Evolutionary conservation across 805 yeast species (phyloP).

Genomic region (Ascoidea asiatica): DNA sequence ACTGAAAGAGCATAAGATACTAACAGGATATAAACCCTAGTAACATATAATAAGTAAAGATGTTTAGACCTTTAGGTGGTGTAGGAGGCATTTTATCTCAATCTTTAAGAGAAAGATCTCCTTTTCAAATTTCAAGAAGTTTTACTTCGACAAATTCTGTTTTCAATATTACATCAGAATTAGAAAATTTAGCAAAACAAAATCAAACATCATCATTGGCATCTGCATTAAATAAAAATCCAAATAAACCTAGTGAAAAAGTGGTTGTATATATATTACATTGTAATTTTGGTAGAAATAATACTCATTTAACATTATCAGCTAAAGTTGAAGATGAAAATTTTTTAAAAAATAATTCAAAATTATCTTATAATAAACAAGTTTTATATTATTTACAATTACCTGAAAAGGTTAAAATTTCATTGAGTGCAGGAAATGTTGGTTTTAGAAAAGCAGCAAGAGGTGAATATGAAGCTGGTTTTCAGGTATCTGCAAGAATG

Average conservation of each 20-base stretch:
- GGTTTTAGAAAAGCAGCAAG: constrained; percentile 87
- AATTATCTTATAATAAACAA: constrained; percentile 48
- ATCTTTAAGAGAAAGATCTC: too few species aligned
- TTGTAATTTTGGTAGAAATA: constrained; percentile 69
- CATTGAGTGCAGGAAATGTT: constrained; percentile 68
- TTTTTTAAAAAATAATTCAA: constrained; percentile 40
- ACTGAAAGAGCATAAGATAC: too few species aligned
- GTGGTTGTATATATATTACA: constrained; percentile 59
- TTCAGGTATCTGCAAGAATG: constrained; percentile 65
- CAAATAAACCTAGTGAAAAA: constrained; percentile 14
- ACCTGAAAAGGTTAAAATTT: constrained; percentile 60
- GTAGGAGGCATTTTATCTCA: too few species aligned
- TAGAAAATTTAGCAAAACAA: too few species aligned
- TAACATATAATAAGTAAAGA: too few species aligned
- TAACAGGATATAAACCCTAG: too few species aligned
- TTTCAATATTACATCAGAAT: too few species aligned
- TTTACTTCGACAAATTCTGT: too few species aligned
- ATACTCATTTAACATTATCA: constrained; percentile 66
- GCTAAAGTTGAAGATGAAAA: constrained; percentile 56
- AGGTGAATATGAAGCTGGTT: constrained; percentile 87
- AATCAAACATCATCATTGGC: too few species aligned
- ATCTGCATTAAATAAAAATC: too few species aligned
- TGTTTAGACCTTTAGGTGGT: too few species aligned
- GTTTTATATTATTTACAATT: constrained; percentile 67
- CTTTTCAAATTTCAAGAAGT: too few species aligned